Evolutionary conservation across 129 eudicot genomes (phyloP).

Genomic region (Pseudognaphalium luteoalbum): DNA sequence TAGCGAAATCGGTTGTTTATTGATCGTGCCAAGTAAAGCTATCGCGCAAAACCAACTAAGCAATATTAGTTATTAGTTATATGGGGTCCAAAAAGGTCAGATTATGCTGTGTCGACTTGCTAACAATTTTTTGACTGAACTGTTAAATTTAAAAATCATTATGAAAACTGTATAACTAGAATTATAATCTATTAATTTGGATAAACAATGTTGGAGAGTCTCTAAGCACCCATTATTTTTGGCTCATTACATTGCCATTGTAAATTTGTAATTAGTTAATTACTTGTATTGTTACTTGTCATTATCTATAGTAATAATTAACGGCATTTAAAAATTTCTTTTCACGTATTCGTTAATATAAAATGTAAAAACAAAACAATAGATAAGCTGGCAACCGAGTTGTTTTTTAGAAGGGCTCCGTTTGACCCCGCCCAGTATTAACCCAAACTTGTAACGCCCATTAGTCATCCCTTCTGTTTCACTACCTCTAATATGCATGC

Average conservation of each 20-base stretch:
- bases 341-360: background rate
- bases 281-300: background rate
- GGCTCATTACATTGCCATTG: background rate
- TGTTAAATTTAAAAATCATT: background rate
- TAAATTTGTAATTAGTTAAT: background rate
- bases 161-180: background rate
- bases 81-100: no score
- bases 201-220: background rate
- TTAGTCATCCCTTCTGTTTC: background rate
- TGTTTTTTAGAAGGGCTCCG: background rate
- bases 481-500: constrained; percentile 2
- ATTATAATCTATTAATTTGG: background rate
- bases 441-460: background rate
- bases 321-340: background rate
- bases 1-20: constrained; percentile 13
- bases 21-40: background rate
- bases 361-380: background rate
- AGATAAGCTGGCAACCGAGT: background rate
- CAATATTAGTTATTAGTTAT: no score
- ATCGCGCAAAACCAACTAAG: no score
- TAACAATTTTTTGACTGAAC: no score
- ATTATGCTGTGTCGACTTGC: no score
- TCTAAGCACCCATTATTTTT: background rate
- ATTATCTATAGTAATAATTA: background rate
- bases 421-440: background rate